Percentiles rank a stretch among this genome's conserved stretches.
Conservation (phyloP, 1,284 basidiomycete species). For the Rhodotorula mucilaginosa region DNA sequence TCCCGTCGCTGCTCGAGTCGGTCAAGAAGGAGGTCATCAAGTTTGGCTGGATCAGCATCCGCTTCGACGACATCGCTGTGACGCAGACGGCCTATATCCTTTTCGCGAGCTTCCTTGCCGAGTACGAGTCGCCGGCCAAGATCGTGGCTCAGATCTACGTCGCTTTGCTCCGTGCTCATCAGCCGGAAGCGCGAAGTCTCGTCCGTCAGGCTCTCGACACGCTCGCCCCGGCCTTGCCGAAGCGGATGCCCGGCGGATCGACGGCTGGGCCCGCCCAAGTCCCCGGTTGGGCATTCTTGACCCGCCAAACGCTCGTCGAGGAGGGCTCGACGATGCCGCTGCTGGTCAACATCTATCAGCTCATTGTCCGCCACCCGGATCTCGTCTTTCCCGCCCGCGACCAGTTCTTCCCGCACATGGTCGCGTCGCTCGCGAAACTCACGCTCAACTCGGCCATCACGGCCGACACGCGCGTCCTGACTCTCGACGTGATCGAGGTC, state of each 20-base stretch:
- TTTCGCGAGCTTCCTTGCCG: slow-evolving; percentile 87
- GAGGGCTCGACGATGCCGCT: slow-evolving; percentile 77
- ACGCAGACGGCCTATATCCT: slow-evolving; percentile 93
- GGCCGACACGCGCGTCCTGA: slow-evolving; percentile 69
- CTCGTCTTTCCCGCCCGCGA: slow-evolving; percentile 92
- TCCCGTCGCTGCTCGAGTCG: slow-evolving; percentile 71
- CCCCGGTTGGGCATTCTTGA: slow-evolving; percentile 85
- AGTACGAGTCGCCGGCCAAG: slow-evolving; percentile 86
- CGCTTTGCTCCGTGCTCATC: slow-evolving; percentile 78
- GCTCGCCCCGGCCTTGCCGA: slow-evolving; percentile 78
- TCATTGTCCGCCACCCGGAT: slow-evolving; percentile 86
- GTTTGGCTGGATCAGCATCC: slow-evolving; percentile 86
- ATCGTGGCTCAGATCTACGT: slow-evolving; percentile 94
- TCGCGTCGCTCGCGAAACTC: slow-evolving; percentile 82
- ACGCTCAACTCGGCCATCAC: slow-evolving; percentile 69
- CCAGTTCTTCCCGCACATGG: slow-evolving; percentile 93
- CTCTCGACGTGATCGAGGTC: slow-evolving; percentile 51
- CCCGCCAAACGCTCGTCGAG: slow-evolving; percentile 81
- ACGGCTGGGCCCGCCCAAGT: slow-evolving; percentile 48
- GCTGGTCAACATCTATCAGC: slow-evolving; percentile 83
- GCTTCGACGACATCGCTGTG: slow-evolving; percentile 80
- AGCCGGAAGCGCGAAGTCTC: slow-evolving; percentile 69
- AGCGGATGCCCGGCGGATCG: slow-evolving; percentile 39
- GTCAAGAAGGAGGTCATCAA: slow-evolving; percentile 92
- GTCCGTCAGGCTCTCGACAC: slow-evolving; percentile 87